These are phyloP conservation scores for Calcarisporium arbuscula DNA, from an alignment of 2,329 filamentous ascomycete species.

Conservation along the genomic window DNA sequence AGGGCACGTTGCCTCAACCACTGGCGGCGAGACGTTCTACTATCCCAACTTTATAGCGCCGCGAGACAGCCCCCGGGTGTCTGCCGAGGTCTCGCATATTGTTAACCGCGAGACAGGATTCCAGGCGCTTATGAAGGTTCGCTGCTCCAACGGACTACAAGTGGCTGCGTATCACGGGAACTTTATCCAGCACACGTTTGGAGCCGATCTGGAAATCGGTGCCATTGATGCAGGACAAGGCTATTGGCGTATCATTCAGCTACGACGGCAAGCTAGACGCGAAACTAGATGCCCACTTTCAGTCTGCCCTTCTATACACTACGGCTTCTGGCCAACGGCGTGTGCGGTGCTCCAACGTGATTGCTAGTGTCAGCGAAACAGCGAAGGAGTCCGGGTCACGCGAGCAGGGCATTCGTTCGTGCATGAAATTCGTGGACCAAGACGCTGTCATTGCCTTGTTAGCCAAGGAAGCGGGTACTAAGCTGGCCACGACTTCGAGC, in stretches of 20 bases:
- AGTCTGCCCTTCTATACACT: slow-evolving; percentile 90
- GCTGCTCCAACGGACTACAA: slow-evolving; percentile 93
- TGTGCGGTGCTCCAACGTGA: slow-evolving; percentile 87
- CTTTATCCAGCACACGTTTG: slow-evolving; percentile 92
- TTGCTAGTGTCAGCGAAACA: slow-evolving; percentile 80
- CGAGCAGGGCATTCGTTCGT: slow-evolving; percentile 61
- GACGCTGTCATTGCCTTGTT: slow-evolving; percentile 85
- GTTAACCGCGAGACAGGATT: slow-evolving; percentile 88
- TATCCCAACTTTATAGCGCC: slow-evolving; percentile 93
- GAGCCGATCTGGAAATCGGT: slow-evolving; percentile 89
- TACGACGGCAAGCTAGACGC: slow-evolving; percentile 97
- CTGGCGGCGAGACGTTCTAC: slow-evolving; percentile 94
- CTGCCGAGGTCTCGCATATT: slow-evolving; percentile 77
- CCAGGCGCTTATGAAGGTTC: slow-evolving; percentile 95
- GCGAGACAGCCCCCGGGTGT: slow-evolving; percentile 77
- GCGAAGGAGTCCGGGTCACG: slow-evolving; percentile 31
- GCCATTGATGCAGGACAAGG: slow-evolving; percentile 90
- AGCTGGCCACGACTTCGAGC: slow-evolving; percentile 63
- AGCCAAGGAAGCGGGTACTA: slow-evolving; percentile 89
- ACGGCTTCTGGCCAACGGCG: slow-evolving; percentile 82
- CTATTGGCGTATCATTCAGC: slow-evolving; percentile 81
- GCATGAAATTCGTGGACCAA: slow-evolving; percentile 91
- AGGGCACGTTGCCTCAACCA: slow-evolving; percentile 79
- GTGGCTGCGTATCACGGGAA: slow-evolving; percentile 93
- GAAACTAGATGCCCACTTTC: slow-evolving; percentile 96